Evolutionary conservation across 2,329 filamentous ascomycete species (phyloP), one percentile per base, ranked within the genome.

Genomic region (Stemphylium lycopersici): DNA sequence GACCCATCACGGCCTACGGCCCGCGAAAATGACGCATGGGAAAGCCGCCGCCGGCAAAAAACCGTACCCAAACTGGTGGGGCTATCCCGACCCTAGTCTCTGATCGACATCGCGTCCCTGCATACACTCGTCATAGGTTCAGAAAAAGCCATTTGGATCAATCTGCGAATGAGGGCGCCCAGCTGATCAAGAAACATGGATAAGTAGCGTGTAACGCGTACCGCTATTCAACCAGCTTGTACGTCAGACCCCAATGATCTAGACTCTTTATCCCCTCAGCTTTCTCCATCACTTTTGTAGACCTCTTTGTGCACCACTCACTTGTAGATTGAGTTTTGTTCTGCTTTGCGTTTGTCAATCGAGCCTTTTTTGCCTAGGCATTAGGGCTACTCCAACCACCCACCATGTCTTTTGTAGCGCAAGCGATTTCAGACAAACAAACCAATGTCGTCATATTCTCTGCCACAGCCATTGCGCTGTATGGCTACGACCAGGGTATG

Each of bases 381-480:
- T n/a, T 37, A 31, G 38, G 22, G 32, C 12, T 31, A 15, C 24
- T 11, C 13, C 11, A 32, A 37, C 24, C 33, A 20, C 18, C 32
- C 22, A 44, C 37, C 4, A 57, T 57, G 55, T 50, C 55, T 2
- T 50, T 55, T 18, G 31, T 57, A 10, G 10, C 46, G 16, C 36
- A 57, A 18, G 66, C 65, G 8, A 68, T 67, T 54, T 58, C 61
- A 31, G 65, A 72, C 68, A 79, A 79, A 63, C 73, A 78, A 66
- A 71, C 70, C 16, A 76, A 83, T 69, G 79, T 84, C 53, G 79
- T 84, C 39, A 68, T 81, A 53, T 83, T 84, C 71, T 81, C 78
- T 24, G 78, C 78, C 41, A 83, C 80, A 3, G 81, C 81, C 3
- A 83, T 84, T 55, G 81, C 81, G 48, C 76, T 83, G 42, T 83